Percentiles rank a stretch among this genome's conserved stretches.
Evolutionary conservation across 768 basidiomycete species (phyloP).

Genomic region (Serpula lacrymans): DNA sequence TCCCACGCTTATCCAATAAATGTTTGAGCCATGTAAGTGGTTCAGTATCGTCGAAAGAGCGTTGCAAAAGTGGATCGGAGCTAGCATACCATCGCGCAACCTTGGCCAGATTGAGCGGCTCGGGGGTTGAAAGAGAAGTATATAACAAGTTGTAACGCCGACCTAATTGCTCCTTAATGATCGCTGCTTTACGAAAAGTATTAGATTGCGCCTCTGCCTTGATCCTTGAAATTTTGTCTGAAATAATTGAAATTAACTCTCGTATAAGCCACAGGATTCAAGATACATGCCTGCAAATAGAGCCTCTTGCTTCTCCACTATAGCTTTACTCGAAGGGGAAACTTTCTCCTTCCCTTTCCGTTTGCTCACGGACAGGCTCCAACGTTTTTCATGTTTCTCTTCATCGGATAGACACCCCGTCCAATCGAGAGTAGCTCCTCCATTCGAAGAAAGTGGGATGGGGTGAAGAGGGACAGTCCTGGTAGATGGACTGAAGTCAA

Average conservation of each 20-base stretch:
- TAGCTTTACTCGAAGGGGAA: slow-evolving; percentile 36
- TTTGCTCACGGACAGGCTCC: slow-evolving; percentile 57
- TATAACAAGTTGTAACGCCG: slow-evolving; percentile 62
- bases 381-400: slow-evolving; percentile 55
- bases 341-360: slow-evolving; percentile 54
- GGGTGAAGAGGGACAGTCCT: slow-evolving; percentile 51
- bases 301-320: slow-evolving; percentile 58
- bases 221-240: slow-evolving; percentile 59
- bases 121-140: slow-evolving; percentile 28
- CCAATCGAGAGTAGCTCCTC: slow-evolving; percentile 75
- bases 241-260: not conserved
- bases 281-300: slow-evolving; percentile 49
- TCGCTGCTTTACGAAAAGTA: slow-evolving; percentile 60
- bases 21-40: slow-evolving; percentile 76
- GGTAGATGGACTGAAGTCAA: slow-evolving; percentile 71
- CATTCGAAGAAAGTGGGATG: slow-evolving; percentile 64
- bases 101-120: slow-evolving; percentile 43
- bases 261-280: slow-evolving; percentile 5
- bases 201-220: slow-evolving; percentile 45
- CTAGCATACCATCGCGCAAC: slow-evolving; percentile 60
- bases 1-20: slow-evolving; percentile 44
- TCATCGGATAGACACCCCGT: slow-evolving; percentile 53
- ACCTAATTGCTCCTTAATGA: slow-evolving; percentile 61
- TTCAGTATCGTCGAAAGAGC: slow-evolving; percentile 60
- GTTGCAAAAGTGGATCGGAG: slow-evolving; percentile 44